Base-by-base conservation (phyloP, 208 protist genomes). In the Strigomonas galati region DNA sequence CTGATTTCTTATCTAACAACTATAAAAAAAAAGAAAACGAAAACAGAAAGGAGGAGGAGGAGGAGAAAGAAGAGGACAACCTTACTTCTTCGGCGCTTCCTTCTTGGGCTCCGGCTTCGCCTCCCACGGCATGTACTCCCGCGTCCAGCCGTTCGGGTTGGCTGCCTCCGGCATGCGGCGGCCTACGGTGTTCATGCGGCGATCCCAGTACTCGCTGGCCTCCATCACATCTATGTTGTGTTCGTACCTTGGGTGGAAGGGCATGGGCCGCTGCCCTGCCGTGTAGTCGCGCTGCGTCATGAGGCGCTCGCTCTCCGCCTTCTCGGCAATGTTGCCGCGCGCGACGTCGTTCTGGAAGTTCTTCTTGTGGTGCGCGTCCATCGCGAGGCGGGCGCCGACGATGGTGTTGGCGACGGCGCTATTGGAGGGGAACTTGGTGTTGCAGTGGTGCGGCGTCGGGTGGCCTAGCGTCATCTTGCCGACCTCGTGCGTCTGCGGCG, bases 281-380 rank as follows among this genome's bases (percentile, higher is more conserved):
- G 75, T 74, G 57, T 84, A 90, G 21, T 81, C 82, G n/a, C 81
- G 79, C 60, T 79, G 80, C 72, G 81, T 91, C 30, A 82, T 84
- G 19, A 63, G 57, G 15, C 71, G 46, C 75, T 92, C 84, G 17
- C 75, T 75, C 0, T 53, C 65, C 30, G 66, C 28, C 75, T 91
- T 90, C 44, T 67, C 84, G 9, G 66, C 69, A 65, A 92, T 89
- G 67, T 87, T 94, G n/a, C 71, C 77, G 4, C 69, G 68, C 26
- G 88, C 85, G 62, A 92, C 72, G 14, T 77, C 54, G 19, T 69
- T 85, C 9, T 71, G 51, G 23, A 60, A 37, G 40, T 75, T 76
- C 35, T 71, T 83, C 61, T 76, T 66, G 17, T 65, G 51, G 43
- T 76, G 69, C 66, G 74, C 71, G 26, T 2, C 53, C n/a, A 91